Evolutionary conservation across 2,329 filamentous ascomycete species (phyloP).

Genomic region (Chaetomium globosum): DNA sequence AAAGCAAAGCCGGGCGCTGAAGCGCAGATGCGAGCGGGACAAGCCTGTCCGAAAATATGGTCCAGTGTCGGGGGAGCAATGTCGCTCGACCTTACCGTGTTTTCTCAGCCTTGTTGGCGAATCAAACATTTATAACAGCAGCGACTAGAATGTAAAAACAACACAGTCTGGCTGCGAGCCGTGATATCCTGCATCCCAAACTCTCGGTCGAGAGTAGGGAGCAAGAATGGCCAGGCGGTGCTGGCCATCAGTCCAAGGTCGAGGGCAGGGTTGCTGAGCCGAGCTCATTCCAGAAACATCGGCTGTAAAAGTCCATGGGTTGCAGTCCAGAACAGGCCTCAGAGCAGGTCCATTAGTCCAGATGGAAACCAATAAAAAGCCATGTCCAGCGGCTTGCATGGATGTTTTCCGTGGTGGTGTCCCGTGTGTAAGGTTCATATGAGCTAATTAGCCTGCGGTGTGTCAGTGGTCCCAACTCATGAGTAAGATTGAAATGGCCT

Average conservation of each 20-base stretch:
- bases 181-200: not conserved
- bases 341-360: constrained; percentile 10
- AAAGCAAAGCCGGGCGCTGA: constrained; percentile 4
- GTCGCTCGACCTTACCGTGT: constrained; percentile 26
- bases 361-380: constrained; percentile 5
- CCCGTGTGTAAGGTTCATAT: constrained; percentile 11
- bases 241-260: not conserved
- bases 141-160: constrained; percentile 1
- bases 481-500: constrained; percentile 19
- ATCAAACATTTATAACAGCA: not conserved
- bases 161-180: constrained; percentile 9
- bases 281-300: constrained; percentile 1
- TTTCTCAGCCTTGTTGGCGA: constrained; percentile 1
- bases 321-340: constrained; percentile 12
- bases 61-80: constrained; percentile 1
- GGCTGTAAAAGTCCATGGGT: constrained; percentile 14
- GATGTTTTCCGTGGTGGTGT: constrained; percentile 10
- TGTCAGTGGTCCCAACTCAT: constrained; percentile 33
- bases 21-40: not conserved
- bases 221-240: not conserved
- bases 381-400: constrained; percentile 9
- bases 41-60: not conserved
- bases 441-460: constrained; percentile 25
- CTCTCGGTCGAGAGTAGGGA: constrained; percentile 12
- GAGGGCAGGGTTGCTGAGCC: not conserved